Base-by-base conservation (phyloP, 768 basidiomycete genomes). In the Termitomyces sp. region DNA sequence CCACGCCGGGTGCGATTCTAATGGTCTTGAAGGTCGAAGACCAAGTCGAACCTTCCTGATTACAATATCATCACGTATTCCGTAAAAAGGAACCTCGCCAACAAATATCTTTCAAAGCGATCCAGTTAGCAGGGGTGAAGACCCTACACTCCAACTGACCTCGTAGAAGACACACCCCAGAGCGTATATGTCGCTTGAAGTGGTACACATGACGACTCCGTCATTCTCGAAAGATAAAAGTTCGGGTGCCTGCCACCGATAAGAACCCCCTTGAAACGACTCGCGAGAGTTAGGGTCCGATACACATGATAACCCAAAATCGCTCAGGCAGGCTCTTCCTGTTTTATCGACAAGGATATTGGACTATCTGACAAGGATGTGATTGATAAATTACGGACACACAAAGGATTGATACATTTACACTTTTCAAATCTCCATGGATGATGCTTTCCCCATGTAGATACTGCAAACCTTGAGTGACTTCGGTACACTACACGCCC, bases 221-320 rank as follows among this genome's bases (percentile, higher is more conserved):
- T 54, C 34, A 26, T 35, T 46, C 28, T 54, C 45, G n/a, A 14
- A 26, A 10, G 12, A 1, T 14, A 45, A 22, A 1, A 53, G 42
- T 5, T 53, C 51, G 11, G 51, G 51, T 17, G 35, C 53, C n/a
- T 45, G 44, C 43, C 45, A 54, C 14, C 53, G 53, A 38, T 26
- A 2, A 24, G 44, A 38, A 22, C 53, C 53, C 2, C 52, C 44
- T 11, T 40, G 46, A 0, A 44, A 45, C 2, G 21, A 19, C 17
- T 30, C 21, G 0, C 17, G 35, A n/a, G 53, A 26, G 7, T 40
- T 7, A 14, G 53, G 21, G 11, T 37, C 53, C 12, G 44, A 45
- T 17, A 37, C 45, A 26, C n/a, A n/a, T 21, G 43, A 54, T 11
- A 45, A 40, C 4, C 45, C 53, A 21, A 54, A 54, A 38, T 46